Percentiles rank a stretch among this genome's conserved stretches.
Evolutionary conservation across 2,329 filamentous ascomycete species (phyloP).

Genomic region (Trichophyton equinum): DNA sequence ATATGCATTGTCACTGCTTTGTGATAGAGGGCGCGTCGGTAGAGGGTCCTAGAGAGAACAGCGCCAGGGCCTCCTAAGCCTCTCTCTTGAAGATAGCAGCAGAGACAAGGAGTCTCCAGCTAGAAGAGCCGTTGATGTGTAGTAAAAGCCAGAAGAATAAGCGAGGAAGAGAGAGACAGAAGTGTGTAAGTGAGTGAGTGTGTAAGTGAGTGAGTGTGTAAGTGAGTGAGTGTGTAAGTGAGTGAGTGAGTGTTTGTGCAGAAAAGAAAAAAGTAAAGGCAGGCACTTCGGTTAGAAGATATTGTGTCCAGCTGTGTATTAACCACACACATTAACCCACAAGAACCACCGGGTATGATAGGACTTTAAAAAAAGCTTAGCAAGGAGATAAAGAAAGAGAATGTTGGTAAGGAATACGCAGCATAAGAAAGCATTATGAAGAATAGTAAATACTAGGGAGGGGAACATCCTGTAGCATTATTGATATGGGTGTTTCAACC

Average conservation of each 20-base stretch:
- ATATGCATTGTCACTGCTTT: conserved; percentile 16
- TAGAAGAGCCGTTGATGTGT: background rate
- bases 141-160: background rate
- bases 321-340: background rate
- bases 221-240: background rate
- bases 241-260: background rate
- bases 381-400: background rate
- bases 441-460: background rate
- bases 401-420: background rate
- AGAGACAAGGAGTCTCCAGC: background rate
- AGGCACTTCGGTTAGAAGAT: background rate
- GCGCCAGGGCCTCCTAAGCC: background rate
- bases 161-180: too few species aligned
- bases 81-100: background rate
- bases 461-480: background rate
- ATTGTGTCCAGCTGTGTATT: background rate
- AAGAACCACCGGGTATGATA: background rate
- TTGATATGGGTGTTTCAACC: background rate
- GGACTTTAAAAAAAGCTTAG: background rate
- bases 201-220: background rate
- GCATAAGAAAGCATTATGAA: background rate
- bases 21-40: background rate
- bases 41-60: background rate
- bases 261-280: background rate
- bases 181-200: too few species aligned